A percentile compares a stretch with the other conserved stretches of the same genome.
phyloP scores from a whole-genome alignment of 2,329 filamentous ascomycete genomes.

The Ceratocystis harringtonii region DNA sequence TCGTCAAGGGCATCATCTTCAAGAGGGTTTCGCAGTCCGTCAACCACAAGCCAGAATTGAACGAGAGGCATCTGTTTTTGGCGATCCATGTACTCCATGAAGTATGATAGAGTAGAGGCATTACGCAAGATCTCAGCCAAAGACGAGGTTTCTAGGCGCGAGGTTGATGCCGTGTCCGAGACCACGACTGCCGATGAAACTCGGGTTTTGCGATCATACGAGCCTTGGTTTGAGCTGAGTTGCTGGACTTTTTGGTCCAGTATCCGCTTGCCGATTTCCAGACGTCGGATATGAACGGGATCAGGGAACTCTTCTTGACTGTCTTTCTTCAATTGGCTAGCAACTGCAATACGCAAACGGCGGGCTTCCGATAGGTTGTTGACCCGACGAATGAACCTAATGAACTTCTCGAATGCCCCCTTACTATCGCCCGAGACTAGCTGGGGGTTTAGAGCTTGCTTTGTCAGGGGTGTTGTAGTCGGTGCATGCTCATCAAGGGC shows the following conservation, averaged over 20 bases:
- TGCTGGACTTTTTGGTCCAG: constrained; percentile 79
- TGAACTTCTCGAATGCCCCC: constrained; percentile 85
- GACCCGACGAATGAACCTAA: constrained; percentile 73
- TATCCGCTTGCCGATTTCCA: constrained; percentile 83
- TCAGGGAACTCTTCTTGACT: constrained; percentile 65
- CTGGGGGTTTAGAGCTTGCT: constrained; percentile 58
- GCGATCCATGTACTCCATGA: constrained; percentile 99
- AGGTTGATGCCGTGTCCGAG: constrained; percentile 29
- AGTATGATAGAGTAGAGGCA: constrained; percentile 82
- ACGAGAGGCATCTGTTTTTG: constrained; percentile 74
- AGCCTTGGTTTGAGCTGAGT: constrained; percentile 28
- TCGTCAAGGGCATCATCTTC: constrained; percentile 55
- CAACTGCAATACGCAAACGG: constrained; percentile 78
- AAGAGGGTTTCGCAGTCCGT: constrained; percentile 85
- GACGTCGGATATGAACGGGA: constrained; percentile 66
- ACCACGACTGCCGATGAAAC: constrained; percentile 19
- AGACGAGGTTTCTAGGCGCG: constrained; percentile 57
- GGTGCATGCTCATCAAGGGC: constrained; percentile 89
- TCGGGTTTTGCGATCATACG: constrained; percentile 8
- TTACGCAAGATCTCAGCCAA: constrained; percentile 79
- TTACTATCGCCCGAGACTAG: constrained; percentile 74
- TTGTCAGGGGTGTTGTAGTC: constrained; percentile 51
- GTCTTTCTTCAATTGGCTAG: constrained; percentile 81
- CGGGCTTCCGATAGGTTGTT: constrained; percentile 87
- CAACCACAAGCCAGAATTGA: constrained; percentile 96